Conservation (phyloP, 345 rosid species). For the Eutrema yunnanense region DNA sequence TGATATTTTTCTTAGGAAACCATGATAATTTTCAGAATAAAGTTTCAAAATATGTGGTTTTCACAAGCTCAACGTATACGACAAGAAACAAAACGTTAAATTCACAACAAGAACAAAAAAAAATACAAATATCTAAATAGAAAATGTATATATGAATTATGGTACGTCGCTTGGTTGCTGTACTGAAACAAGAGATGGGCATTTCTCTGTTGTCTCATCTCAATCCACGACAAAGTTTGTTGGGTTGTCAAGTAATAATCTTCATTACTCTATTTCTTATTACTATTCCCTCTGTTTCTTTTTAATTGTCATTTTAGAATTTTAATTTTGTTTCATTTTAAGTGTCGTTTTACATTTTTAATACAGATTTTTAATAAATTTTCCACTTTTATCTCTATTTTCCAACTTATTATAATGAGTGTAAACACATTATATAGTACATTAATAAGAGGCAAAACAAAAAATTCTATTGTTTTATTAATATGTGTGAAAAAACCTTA, state of each 20-base stretch:
- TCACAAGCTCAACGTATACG: conserved; percentile 12
- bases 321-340: too few relatives aligned
- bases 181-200: conserved; percentile 27
- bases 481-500: too few relatives aligned
- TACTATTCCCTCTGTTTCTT: background rate
- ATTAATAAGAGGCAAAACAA: too few relatives aligned
- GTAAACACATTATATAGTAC: too few relatives aligned
- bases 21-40: background rate
- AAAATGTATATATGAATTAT: conserved; percentile 8
- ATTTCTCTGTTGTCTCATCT: conserved; percentile 26
- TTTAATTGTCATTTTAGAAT: too few relatives aligned
- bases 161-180: conserved; percentile 20
- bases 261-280: background rate
- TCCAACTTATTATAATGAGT: too few relatives aligned
- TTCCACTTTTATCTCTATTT: too few relatives aligned
- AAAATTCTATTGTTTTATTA: too few relatives aligned
- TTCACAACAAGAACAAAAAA: conserved; percentile 3
- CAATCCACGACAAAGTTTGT: conserved; percentile 27
- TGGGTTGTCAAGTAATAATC: conserved; percentile 26
- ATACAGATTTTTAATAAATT: too few relatives aligned
- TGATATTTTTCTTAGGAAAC: background rate
- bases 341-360: too few relatives aligned
- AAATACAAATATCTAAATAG: background rate
- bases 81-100: conserved; percentile 19
- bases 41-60: background rate